Evolutionary conservation across 2,329 filamentous ascomycete species (phyloP), one percentile per base, ranked within the genome.

Genomic region (Juglanconis juglandina): DNA sequence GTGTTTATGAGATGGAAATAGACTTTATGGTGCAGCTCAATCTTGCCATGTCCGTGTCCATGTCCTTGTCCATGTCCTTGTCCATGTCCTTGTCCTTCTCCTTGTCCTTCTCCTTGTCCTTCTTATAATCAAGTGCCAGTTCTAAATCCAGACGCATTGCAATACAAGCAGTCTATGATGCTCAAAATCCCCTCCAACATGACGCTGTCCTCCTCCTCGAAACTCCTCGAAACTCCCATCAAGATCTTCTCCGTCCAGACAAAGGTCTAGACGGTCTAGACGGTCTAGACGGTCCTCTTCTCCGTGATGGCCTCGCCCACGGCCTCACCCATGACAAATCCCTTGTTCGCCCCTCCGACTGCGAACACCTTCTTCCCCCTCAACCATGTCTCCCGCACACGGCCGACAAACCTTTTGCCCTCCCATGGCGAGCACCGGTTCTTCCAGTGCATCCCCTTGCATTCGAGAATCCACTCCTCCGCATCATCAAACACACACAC

Each of bases 371-470:
- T 87, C 65, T 77, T 78, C 0, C 93, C 93, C 6, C 92, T 81
- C 63, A 97, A 70, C 90, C 91, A 96, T 7, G 93, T 96, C 81
- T 96, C 91, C 61, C 77, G 80, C 10, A 96, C 92, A 61, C 92
- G 84, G 1, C 93, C 93, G 51, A 81, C 83, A 68, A 97, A 87
- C 37, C 79, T 81, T 73, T 88, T 89, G 24, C 91, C 91, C 72
- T 96, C 89, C 81, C 96, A 97, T 0, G 93, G 92, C 59, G 88
- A 92, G 79, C 92, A 93, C 70, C 92, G 91, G 75, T 97, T 96
- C 75, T 92, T 88, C 84, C 96, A 99, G 66, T 95, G 83, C 92
- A 99, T 96, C 53, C 92, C 91, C 63, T 84, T 87, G 17, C 83
- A 80, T 60, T 84, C 77, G 56, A 96, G 87, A 32, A 87, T 82